Conservation (phyloP, 371 early-diverging fungal species). For the Entomophthora muscae region DNA sequence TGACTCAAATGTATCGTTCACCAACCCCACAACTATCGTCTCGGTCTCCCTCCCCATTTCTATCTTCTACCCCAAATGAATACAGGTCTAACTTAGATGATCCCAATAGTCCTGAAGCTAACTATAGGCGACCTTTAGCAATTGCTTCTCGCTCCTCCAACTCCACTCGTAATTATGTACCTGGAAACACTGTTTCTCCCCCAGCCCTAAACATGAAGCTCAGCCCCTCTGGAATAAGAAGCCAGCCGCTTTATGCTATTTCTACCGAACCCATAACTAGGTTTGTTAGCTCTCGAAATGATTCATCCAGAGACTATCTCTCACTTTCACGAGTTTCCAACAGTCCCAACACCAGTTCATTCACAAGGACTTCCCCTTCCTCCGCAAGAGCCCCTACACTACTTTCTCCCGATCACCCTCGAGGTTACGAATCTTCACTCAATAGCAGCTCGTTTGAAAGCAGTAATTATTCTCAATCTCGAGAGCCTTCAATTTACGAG, state of each 20-base stretch:
- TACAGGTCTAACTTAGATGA: not conserved
- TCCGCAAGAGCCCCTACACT: not conserved
- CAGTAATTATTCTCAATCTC: not conserved
- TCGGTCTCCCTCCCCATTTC: not conserved
- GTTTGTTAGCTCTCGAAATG: not conserved
- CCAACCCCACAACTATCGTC: not conserved
- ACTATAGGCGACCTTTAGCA: not conserved
- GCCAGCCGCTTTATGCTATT: not conserved
- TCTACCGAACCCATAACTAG: not conserved
- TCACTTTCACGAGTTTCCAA: not conserved
- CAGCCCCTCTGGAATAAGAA: not conserved
- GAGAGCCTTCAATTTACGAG: not conserved
- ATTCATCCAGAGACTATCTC: not conserved
- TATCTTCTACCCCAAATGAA: not conserved
- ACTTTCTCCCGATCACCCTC: not conserved
- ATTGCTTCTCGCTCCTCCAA: not conserved
- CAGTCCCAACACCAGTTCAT: not conserved
- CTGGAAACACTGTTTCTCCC: not conserved
- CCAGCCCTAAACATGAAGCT: not conserved
- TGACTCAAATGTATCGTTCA: not conserved
- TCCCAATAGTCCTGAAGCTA: not conserved
- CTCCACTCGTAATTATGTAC: not conserved
- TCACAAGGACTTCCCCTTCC: not conserved
- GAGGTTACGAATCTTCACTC: not conserved
- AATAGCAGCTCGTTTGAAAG: not conserved